Evolutionary conservation across 2,329 filamentous ascomycete species (phyloP), one percentile per base, ranked within the genome.

Genomic region (Aureobasidium musti): DNA sequence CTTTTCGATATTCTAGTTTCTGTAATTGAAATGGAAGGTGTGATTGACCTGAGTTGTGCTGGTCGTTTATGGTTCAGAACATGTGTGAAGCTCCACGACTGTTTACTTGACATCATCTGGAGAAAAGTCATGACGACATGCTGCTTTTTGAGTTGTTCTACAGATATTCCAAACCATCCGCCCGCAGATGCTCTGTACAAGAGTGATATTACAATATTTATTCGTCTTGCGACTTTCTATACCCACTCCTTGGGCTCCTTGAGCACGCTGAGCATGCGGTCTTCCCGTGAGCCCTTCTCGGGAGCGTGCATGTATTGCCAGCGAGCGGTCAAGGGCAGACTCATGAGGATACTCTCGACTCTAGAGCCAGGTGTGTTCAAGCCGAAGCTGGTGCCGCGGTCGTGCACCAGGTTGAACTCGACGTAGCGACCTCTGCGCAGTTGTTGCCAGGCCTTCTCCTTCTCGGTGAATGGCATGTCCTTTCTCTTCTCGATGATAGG

Each of bases 271-370:
- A 97, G 82, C 69, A 98, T 79, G 70, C 91, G 84, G 77, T 91
- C 89, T 80, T 99, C 95, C 70, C 88, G 79, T 76, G 86, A 89
- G 67, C 87, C 88, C 70, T 88, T 88, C 74, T 89, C 87, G 0
- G 91, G 90, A 76, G 89, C 86, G 78, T 97, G 91, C 93, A 97
- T 97, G 78, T 99, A 99, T 75, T 90, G 87, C 95, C 95, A 99
- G 72, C 88, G 87, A 28, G 95, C 95, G 17, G 94, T 98, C 70
- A 96, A 82, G 6, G 95, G 95, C 76, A 99, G 81, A 79, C 92
- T 97, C 92, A 99, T 98, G 71, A 99, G 80, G 67, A 99, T 99
- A 77, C 93, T 97, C 83, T 99, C 95, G 2, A 99, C 88, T 69
- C 95, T 86, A 6, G 93, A 90, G 49, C 92, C 92, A 0, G 95